These are phyloP conservation scores for Acmispon strigosus DNA, from an alignment of 306 rosid species.

Conservation along the genomic window DNA sequence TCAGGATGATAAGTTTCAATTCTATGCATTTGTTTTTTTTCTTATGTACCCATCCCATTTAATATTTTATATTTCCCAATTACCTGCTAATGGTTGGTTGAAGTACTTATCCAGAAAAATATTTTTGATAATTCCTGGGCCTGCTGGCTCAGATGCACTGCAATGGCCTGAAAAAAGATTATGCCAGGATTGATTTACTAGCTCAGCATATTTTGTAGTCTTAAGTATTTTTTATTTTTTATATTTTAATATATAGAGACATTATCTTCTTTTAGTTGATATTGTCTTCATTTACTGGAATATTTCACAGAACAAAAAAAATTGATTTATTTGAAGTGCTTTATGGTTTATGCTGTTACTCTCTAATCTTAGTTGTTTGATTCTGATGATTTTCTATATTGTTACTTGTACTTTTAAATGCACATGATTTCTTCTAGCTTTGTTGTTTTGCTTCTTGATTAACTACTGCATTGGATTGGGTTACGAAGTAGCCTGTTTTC, in stretches of 20 bases:
- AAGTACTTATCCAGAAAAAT: neutral
- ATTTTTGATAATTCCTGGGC: neutral
- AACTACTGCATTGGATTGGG: neutral
- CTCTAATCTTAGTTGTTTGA: neutral
- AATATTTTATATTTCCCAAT: neutral
- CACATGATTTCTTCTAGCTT: neutral
- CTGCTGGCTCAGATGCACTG: neutral
- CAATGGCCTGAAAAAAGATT: neutral
- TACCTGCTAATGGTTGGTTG: neutral
- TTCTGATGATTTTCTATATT: neutral
- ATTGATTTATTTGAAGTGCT: neutral
- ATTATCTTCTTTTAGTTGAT: neutral
- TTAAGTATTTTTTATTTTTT: neutral
- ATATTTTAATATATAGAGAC: too few relatives aligned
- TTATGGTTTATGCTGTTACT: neutral
- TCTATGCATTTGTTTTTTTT: neutral
- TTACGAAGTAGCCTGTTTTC: neutral
- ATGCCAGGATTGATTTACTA: neutral
- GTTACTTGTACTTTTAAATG: neutral
- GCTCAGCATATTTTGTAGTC: constrained; percentile 9
- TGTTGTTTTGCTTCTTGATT: constrained; percentile 12
- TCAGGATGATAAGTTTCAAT: neutral
- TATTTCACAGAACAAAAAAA: neutral
- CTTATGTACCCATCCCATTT: neutral
- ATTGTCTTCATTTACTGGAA: neutral